Evolutionary conservation across 306 rosid genomes (phyloP), one percentile per base, ranked within the genome.

Genomic region (Calophaca sinica): DNA sequence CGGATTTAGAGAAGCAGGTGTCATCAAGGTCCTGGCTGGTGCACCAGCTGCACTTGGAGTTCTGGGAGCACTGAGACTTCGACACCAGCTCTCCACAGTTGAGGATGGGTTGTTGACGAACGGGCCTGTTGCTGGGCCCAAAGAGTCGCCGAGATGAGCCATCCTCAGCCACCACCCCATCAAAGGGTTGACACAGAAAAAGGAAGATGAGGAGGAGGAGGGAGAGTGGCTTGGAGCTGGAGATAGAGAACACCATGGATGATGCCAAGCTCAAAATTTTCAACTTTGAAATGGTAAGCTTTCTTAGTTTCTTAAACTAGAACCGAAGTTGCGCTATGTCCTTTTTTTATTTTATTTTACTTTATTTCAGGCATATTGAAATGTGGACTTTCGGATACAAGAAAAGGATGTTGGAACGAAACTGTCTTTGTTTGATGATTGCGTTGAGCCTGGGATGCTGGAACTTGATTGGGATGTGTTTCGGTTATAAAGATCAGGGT

Each of bases 1-100:
- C 97, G 9, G 84, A 36, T 85, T 74, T 86, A 64, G 79, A 36
- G 80, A 94, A 94, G 68, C 98, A 94, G 76, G 84, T 85, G 77
- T 91, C 98, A 75, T 94, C 93, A 48, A 94, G 82, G 39, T 55
- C 80, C 9, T 83, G 80, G 61, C 98, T 91, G 12, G 82, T 83
- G 72, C 98, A 94, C 98, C 98, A 94, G 26, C 88, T 91, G 78
- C 98, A 94, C 46, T 78, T 81, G 15, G 84, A 79, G 72, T 76
- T 84, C 74, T 78, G 85, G 0, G 91, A 90, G 84, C 98, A 94
- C 76, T 80, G 83, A 1, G 85, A 70, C 35, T 76, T 86, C 48
- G 76, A 58, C 39, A 72, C 65, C 72, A 87, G 11, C 28, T 84
- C 89, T 60, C 65, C 84, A 80, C 98, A 94, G 51, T 73, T 86